Evolutionary conservation across 163 green algal genomes (phyloP).

Genomic region (Scenedesmus sp.): DNA sequence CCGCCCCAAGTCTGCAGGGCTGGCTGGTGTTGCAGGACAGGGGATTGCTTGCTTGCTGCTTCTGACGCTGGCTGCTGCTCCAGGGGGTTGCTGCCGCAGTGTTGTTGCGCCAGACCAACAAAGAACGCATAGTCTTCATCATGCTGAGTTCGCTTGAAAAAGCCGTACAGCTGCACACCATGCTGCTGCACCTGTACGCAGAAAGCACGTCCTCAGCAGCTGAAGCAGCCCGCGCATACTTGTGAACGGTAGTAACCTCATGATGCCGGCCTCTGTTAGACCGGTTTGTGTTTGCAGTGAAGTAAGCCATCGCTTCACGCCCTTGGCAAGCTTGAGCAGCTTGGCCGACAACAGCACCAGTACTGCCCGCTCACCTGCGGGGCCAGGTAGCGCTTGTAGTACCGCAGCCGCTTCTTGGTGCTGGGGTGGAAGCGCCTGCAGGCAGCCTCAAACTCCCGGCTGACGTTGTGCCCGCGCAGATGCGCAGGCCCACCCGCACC

Average conservation of each 20-base stretch:
- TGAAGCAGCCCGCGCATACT: neutral
- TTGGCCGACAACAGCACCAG: neutral
- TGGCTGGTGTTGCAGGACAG: neutral
- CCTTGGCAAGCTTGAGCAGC: neutral
- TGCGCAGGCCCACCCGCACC: constrained; percentile 42
- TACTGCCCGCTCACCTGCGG: neutral
- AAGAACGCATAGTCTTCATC: constrained; percentile 43
- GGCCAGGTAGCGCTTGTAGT: constrained; percentile 47
- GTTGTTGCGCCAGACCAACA: neutral
- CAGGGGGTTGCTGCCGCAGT: constrained; percentile 22
- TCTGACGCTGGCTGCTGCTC: neutral
- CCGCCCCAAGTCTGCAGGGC: neutral
- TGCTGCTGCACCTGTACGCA: neutral
- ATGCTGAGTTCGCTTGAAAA: constrained; percentile 32
- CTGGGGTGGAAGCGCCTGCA: constrained; percentile 48
- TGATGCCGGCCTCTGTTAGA: no score
- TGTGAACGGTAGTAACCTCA: no score
- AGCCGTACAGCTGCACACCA: constrained; percentile 22
- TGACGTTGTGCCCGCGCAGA: constrained; percentile 70
- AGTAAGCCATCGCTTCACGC: neutral
- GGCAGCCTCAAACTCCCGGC: constrained; percentile 69
- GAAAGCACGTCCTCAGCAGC: neutral
- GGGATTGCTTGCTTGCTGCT: neutral
- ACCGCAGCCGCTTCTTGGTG: constrained; percentile 48
- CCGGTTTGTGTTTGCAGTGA: no score